Evolutionary conservation across 148 eudicot genomes (phyloP).

Genomic region (Fagopyrum tataricum): DNA sequence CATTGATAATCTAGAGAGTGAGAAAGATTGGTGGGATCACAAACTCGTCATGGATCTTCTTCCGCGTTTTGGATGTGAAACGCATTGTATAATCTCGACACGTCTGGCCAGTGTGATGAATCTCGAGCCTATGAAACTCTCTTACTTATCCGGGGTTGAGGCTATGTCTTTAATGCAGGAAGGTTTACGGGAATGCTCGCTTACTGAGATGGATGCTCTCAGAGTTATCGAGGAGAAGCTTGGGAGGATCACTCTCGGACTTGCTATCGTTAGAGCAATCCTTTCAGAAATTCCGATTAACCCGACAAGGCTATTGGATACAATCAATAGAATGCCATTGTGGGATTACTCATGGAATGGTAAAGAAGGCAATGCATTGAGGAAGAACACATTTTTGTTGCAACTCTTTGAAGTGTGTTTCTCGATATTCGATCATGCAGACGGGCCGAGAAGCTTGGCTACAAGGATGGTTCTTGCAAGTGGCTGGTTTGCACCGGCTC

Average conservation of each 20-base stretch:
- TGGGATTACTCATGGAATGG: slow-evolving; percentile 59
- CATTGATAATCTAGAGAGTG: slow-evolving; percentile 87
- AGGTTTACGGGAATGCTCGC: slow-evolving; percentile 43
- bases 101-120: slow-evolving; percentile 76
- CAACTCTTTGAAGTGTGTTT: slow-evolving; percentile 95
- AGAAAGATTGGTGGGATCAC: slow-evolving; percentile 98
- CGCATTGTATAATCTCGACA: slow-evolving; percentile 86
- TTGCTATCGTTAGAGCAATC: slow-evolving; percentile 80
- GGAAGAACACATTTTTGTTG: slow-evolving; percentile 63
- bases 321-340: slow-evolving; percentile 76
- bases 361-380: slow-evolving; percentile 46
- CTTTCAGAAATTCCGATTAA: slow-evolving; percentile 87
- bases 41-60: slow-evolving; percentile 88
- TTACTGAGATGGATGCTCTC: slow-evolving; percentile 74
- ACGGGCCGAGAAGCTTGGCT: slow-evolving; percentile 78
- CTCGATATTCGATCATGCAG: slow-evolving; percentile 94
- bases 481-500: slow-evolving; percentile 90
- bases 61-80: slow-evolving; percentile 92
- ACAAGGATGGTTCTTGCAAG: slow-evolving; percentile 89
- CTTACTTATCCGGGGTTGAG: slow-evolving; percentile 86
- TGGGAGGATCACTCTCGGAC: slow-evolving; percentile 79
- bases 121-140: slow-evolving; percentile 78
- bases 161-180: slow-evolving; percentile 92
- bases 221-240: slow-evolving; percentile 88
- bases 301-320: slow-evolving; percentile 84